Conservation (phyloP, 164 flowering plant species). For the Berberis thunbergii region DNA sequence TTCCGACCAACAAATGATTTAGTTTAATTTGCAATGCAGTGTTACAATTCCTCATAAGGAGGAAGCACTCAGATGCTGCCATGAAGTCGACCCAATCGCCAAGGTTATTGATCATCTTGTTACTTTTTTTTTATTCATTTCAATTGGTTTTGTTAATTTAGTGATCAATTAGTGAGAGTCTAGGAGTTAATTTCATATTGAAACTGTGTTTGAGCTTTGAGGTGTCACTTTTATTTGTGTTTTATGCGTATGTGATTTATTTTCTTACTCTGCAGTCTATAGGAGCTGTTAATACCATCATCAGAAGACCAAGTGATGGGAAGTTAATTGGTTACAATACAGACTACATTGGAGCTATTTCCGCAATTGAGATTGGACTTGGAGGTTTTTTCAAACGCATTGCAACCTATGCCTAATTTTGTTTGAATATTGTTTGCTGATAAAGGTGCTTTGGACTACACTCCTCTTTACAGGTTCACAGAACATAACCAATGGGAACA, state of each 20-base stretch:
- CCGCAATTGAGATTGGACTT: conserved; percentile 80
- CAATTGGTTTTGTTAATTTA: too few species aligned
- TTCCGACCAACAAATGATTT: neutral
- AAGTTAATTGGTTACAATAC: conserved; percentile 78
- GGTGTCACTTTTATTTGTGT: neutral
- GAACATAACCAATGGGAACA: neutral
- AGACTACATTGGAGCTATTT: conserved; percentile 79
- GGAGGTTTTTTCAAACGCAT: conserved; percentile 41
- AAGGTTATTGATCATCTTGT: conserved; percentile 41
- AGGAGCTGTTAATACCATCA: conserved; percentile 83
- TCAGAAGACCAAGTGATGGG: conserved; percentile 66
- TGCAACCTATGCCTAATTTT: conserved; percentile 4
- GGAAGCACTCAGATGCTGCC: conserved; percentile 65
- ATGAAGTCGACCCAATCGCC: conserved; percentile 85
- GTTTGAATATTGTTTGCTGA: neutral
- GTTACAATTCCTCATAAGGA: conserved; percentile 95
- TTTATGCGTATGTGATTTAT: neutral
- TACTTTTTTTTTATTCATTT: too few species aligned
- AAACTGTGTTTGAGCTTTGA: neutral
- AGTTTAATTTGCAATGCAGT: conserved; percentile 32
- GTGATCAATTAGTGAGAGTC: too few species aligned
- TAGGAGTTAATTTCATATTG: too few species aligned
- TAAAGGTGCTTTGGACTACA: neutral
- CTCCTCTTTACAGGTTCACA: conserved; percentile 30
- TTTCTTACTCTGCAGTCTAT: conserved; percentile 44